Base-by-base conservation (phyloP, 164 flowering plant genomes). In the Berberis thunbergii region DNA sequence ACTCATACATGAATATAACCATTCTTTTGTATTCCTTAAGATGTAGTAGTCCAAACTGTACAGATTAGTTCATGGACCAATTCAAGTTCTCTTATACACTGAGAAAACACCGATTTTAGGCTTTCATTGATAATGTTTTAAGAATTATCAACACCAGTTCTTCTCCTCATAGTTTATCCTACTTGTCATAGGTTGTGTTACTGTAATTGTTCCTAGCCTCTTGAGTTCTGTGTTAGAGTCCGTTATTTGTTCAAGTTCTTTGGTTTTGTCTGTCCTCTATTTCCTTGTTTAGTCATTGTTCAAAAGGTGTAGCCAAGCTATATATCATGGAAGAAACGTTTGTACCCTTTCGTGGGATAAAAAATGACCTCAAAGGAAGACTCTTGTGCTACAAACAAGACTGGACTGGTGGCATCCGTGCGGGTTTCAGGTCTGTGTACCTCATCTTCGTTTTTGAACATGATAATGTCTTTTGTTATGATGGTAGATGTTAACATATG, bases 181-280 rank as follows among this genome's bases (percentile, higher is more conserved):
- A 26, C 26, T 26, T 26, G 0, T 26, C 71, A 60, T 69, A 70
- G 57, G 67, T 62, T 76, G 64, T 45, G 57, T 39, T 52, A 44
- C 54, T 49, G 26, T 26, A 26, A 26, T 26, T 26, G 26, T 26
- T 26, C 26, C 26, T 67, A 38, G 48, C 86, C 87, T 85, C 88
- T 85, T 85, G 80, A 83, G 89, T 77, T 69, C 69, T 70, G 53
- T 62, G 39, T 68, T 54, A 57, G 67, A 11, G 63, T 74, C 56
- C 49, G 57, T 46, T 43, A 72, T 56, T 12, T 45, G 69, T 74
- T 4, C 57, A 3, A 26, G 26, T 57, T 1, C 46, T 46, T 38
- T 45, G 7, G 60, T 46, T 48, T 56, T n/a, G 42, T 42, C 41
- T 57, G 43, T 44, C 26, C 26, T 26, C 26, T 52, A 48, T 48